A percentile compares a stretch with the other conserved stretches of the same genome.
Evolutionary conservation across 2,329 filamentous ascomycete species (phyloP).

Genomic region (Emmonsia crescens): DNA sequence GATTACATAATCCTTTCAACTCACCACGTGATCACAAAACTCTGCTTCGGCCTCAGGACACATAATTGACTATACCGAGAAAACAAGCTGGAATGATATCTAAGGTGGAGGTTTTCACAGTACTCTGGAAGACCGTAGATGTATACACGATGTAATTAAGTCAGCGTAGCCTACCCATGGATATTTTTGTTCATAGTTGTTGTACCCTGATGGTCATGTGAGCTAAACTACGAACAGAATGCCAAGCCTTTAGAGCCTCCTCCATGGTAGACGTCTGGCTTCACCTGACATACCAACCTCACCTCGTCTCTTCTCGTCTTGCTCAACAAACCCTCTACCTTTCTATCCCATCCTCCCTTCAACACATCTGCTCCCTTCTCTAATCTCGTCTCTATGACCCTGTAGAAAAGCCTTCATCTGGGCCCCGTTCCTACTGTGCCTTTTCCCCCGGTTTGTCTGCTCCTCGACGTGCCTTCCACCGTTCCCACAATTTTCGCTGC

Average conservation of each 20-base stretch:
- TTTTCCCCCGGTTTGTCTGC: not conserved
- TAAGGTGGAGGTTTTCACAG: no score
- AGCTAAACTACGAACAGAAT: not conserved
- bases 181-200: not conserved
- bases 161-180: not conserved
- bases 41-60: no score
- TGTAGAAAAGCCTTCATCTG: not conserved
- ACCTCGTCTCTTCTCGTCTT: not conserved
- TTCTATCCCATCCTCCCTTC: not conserved
- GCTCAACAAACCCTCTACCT: not conserved
- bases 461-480: not conserved
- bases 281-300: constrained; percentile 2
- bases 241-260: not conserved
- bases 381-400: not conserved
- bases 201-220: not conserved
- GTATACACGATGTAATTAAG: no score
- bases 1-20: not conserved
- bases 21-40: no score
- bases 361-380: not conserved
- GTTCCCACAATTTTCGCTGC: constrained; percentile 24
- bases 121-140: no score
- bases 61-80: no score
- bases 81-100: no score
- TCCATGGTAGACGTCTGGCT: not conserved
- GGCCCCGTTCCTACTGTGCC: not conserved